Conservation (phyloP, 495 filamentous ascomycete genomes). For the Penicillium herquei region DNA sequence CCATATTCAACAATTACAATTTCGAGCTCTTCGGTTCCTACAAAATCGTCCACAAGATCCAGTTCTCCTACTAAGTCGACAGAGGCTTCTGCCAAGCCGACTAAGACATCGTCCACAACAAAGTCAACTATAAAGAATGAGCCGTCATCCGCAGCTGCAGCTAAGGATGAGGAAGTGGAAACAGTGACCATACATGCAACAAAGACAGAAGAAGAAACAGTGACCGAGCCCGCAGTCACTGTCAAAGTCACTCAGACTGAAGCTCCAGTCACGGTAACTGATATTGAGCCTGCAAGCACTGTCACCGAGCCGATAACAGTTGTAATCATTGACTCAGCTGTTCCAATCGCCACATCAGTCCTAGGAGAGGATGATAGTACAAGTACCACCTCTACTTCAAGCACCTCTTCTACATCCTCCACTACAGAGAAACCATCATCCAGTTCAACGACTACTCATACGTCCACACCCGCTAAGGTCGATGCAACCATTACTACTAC, state of each 20-base stretch:
- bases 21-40: background rate
- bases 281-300: background rate
- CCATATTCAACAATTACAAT: background rate
- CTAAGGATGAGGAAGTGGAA: background rate
- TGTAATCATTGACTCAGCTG: background rate
- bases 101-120: too few relatives aligned
- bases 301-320: background rate
- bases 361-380: background rate
- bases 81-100: background rate
- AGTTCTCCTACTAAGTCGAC: background rate
- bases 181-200: conserved; percentile 3
- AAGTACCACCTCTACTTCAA: background rate
- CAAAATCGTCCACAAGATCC: background rate
- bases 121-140: background rate
- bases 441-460: background rate
- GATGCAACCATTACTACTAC: background rate
- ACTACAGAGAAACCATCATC: background rate
- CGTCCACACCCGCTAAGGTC: background rate
- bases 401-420: background rate
- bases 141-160: background rate
- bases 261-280: background rate
- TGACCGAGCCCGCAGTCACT: background rate
- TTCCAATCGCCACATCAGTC: background rate
- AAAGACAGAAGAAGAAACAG: background rate
- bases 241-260: conserved; percentile 6